phyloP scores from a whole-genome alignment of 306 rosid species.

The Fragaria nilgerrensis region DNA sequence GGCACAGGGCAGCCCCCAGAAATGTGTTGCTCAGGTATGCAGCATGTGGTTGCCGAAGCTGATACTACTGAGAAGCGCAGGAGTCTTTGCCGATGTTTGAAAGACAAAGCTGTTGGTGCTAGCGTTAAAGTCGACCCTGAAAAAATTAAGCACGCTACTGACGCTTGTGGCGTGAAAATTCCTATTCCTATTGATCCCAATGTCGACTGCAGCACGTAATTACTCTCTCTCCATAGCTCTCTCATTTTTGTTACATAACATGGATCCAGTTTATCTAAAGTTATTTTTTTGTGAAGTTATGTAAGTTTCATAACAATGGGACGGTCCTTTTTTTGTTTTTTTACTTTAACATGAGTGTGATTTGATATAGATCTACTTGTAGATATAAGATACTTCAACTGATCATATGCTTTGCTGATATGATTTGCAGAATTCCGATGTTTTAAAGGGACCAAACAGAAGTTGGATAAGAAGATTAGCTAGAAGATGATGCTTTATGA shows the following conservation, averaged over 20 bases:
- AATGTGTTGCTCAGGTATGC: conserved; percentile 8
- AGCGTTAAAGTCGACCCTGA: not conserved
- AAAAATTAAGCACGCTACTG: conserved; percentile 6
- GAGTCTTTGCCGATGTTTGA: conserved; percentile 22
- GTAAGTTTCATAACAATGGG: too few species aligned
- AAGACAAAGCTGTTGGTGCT: conserved; percentile 8
- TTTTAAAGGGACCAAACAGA: not conserved
- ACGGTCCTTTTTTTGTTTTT: not conserved
- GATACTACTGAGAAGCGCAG: conserved; percentile 4
- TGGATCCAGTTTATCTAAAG: too few species aligned
- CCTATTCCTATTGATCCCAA: conserved; percentile 30
- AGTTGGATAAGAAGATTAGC: not conserved
- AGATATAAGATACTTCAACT: not conserved
- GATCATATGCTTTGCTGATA: not conserved
- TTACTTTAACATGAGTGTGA: too few species aligned
- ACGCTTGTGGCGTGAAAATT: conserved; percentile 2
- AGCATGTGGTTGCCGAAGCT: not conserved
- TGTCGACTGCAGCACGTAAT: conserved; percentile 25
- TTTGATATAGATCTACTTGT: not conserved
- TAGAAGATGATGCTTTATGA: not conserved
- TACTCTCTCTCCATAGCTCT: not conserved
- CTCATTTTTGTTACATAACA: not conserved
- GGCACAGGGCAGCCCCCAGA: conserved; percentile 5
- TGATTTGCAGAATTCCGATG: conserved; percentile 10
- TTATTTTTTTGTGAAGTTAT: too few species aligned